Evolutionary conservation across 1,284 basidiomycete genomes (phyloP).

Genomic region (Heterobasidion annosum): DNA sequence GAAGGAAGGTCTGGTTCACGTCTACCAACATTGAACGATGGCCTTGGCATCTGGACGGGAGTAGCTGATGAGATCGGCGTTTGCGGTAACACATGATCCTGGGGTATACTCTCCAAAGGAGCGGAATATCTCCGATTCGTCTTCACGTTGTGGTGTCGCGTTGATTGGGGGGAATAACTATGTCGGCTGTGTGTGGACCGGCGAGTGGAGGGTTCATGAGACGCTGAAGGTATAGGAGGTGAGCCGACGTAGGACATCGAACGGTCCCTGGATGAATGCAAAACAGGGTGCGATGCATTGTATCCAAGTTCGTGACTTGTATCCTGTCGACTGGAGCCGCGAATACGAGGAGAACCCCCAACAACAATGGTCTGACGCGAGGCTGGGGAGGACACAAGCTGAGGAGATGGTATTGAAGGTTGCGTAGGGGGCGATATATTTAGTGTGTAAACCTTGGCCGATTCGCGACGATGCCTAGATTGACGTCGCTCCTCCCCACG

Average conservation of each 20-base stretch:
- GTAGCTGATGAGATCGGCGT: background rate
- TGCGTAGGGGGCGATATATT: too few relatives aligned
- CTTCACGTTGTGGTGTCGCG: background rate
- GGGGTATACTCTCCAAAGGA: background rate
- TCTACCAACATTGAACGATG: background rate
- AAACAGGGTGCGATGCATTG: background rate
- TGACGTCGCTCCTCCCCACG: background rate
- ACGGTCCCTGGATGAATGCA: background rate
- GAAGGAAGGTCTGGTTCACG: background rate
- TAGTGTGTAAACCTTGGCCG: background rate
- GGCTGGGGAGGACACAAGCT: too few relatives aligned
- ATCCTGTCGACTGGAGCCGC: too few relatives aligned
- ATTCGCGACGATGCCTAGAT: constrained; percentile 6
- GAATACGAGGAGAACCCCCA: too few relatives aligned
- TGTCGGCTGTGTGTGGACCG: background rate
- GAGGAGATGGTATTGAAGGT: too few relatives aligned
- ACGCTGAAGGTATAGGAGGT: background rate
- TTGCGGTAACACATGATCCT: background rate
- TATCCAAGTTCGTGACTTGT: background rate
- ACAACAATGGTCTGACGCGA: too few relatives aligned
- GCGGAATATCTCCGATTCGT: background rate
- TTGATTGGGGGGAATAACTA: background rate
- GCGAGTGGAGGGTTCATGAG: too few relatives aligned
- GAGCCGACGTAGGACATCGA: too few relatives aligned
- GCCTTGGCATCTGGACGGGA: background rate